Conservation (phyloP, 257 asterid genomes). For the Nicotiana obtusifolia region DNA sequence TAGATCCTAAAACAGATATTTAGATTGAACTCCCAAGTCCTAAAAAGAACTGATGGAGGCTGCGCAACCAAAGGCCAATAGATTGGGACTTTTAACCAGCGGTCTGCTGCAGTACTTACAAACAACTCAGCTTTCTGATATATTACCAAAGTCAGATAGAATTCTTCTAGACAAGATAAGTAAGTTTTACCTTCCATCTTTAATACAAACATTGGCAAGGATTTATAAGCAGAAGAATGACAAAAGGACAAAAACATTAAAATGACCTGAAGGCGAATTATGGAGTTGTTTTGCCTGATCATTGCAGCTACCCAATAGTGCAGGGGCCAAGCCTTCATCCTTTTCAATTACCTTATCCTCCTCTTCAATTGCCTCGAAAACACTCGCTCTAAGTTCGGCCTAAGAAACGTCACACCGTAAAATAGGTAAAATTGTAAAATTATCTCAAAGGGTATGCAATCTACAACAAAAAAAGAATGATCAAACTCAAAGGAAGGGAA, state of each 20-base stretch:
- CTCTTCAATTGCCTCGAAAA: constrained; percentile 95
- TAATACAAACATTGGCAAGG: not conserved
- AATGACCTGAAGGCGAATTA: constrained; percentile 83
- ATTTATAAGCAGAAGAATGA: not conserved
- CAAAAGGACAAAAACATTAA: not conserved
- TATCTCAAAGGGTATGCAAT: not conserved
- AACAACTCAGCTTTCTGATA: not conserved
- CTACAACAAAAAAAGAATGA: not conserved
- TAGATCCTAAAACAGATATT: not conserved
- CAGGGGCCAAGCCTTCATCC: constrained; percentile 86
- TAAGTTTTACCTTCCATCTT: not conserved
- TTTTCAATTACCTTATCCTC: constrained; percentile 77
- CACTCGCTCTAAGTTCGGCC: constrained; percentile 98
- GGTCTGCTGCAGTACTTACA: not conserved
- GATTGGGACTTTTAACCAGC: not conserved
- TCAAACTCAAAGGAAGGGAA: not conserved
- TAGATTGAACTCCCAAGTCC: not conserved
- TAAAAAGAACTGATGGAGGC: not conserved
- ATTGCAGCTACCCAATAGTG: constrained; percentile 95
- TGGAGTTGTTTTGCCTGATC: constrained; percentile 93
- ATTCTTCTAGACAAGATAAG: not conserved
- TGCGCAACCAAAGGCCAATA: not conserved
- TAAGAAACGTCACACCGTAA: constrained; percentile 19
- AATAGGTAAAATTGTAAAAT: not conserved
- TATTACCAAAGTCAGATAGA: not conserved